Evolutionary conservation across 1,139 yeast genomes (phyloP), one percentile per base, ranked within the genome.

Genomic region (Debaryomyces udenii): DNA sequence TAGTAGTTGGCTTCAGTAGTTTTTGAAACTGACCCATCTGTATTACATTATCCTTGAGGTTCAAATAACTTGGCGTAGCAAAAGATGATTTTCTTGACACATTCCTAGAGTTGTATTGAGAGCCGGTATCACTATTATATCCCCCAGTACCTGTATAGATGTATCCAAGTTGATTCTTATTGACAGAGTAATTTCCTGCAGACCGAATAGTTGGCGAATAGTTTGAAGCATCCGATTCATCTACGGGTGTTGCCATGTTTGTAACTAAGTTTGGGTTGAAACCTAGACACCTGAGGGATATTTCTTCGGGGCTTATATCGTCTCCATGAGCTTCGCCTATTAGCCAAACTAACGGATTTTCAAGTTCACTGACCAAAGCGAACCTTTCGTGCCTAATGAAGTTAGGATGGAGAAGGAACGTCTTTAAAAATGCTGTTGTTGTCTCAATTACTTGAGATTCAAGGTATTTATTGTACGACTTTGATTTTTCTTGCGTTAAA

Each of bases 341-440:
- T 10, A 69, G 52, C 76, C 76, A 70, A 10, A 44, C 41, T 2
- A 63, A 47, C 0, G 75, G 74, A 42, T 70, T 68, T 6, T 59
- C 48, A 3, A 73, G 51, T 47, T 81, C 86, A n/a, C 66, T 61
- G 20, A 65, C 67, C 1, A 62, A 46, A 1, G 73, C 40, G 3
- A 57, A 31, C 44, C 53, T 35, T 43, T 57, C 52, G 9, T 70
- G 48, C 10, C 49, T 47, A 3, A 69, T 46, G 35, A 80, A 63
- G 39, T 74, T 70, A 1, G 84, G 83, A 49, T 83, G 86, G 9
- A 80, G 47, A 24, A 66, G 53, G 47, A 77, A 64, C 1, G 60
- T 49, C 36, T 46, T 52, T 31, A 55, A 48, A 20, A 47, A 48
- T 1, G 27, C 26, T 16, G 41, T 44, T 17, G 55, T 48, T 30